A percentile compares a stretch with the other conserved stretches of the same genome.
phyloP scores from a whole-genome alignment of 768 basidiomycete species.

The Favolaschia claudopus region DNA sequence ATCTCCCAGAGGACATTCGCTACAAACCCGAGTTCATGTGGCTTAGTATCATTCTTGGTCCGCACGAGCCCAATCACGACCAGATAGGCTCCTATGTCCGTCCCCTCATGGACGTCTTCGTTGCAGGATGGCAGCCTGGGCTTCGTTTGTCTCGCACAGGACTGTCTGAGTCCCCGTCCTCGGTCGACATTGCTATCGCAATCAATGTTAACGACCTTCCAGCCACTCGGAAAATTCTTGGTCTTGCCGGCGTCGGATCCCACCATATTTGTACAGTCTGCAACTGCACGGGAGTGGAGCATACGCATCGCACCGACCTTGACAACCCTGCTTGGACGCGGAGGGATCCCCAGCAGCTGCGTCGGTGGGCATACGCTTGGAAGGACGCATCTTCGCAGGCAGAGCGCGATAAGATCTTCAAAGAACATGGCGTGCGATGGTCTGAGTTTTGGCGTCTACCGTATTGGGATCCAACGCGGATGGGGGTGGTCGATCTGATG shows the following conservation, averaged over 20 bases:
- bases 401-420: conserved; percentile 20
- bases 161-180: background rate
- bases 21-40: conserved; percentile 38
- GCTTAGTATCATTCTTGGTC: conserved; percentile 33
- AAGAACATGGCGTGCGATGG: conserved; percentile 28
- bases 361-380: conserved; percentile 6
- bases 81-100: conserved; percentile 32
- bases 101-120: conserved; percentile 33
- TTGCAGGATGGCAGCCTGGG: conserved; percentile 14
- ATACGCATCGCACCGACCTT: conserved; percentile 1
- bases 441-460: conserved; percentile 31
- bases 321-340: conserved; percentile 12
- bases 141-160: conserved; percentile 14
- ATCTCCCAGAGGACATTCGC: conserved; percentile 33
- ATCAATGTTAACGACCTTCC: conserved; percentile 37
- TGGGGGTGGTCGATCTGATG: conserved; percentile 38
- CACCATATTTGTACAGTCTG: conserved; percentile 36
- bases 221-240: conserved; percentile 28
- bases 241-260: conserved; percentile 22
- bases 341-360: conserved; percentile 1
- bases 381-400: background rate
- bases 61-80: conserved; percentile 29
- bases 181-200: background rate
- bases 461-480: conserved; percentile 33
- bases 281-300: conserved; percentile 12